A percentile compares a stretch with the other conserved stretches of the same genome.
phyloP scores from a whole-genome alignment of 116 monocot genomes.

The Dioscorea cayenensis region DNA sequence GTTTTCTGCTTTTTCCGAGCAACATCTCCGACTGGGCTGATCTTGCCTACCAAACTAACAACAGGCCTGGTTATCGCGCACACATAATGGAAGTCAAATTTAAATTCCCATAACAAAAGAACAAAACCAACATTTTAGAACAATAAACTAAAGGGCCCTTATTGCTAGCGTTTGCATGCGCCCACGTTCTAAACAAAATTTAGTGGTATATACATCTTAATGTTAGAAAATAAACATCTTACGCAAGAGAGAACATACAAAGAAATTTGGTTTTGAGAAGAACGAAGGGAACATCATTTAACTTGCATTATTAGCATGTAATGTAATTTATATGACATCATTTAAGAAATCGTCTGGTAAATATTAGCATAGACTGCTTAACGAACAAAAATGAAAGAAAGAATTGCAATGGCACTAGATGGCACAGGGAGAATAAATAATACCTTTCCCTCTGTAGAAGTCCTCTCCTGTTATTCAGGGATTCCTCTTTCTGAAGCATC shows the following conservation, averaged over 20 bases:
- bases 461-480: constrained; percentile 18
- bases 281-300: no score
- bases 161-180: no score
- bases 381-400: neutral
- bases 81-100: constrained; percentile 3
- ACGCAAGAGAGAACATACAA: no score
- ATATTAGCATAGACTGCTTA: neutral
- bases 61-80: constrained; percentile 13
- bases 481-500: constrained; percentile 76
- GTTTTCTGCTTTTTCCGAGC: constrained; percentile 53
- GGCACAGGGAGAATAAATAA: neutral
- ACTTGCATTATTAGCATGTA: no score
- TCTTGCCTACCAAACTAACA: neutral
- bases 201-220: no score
- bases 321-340: no score
- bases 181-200: no score
- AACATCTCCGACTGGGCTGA: neutral
- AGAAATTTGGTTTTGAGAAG: no score
- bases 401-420: neutral
- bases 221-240: no score
- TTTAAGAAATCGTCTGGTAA: no score
- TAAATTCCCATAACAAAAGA: neutral
- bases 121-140: no score
- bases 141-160: no score
- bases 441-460: neutral